Evolutionary conservation across 2,329 filamentous ascomycete genomes (phyloP).

Genomic region (Incumbomyces lentus): DNA sequence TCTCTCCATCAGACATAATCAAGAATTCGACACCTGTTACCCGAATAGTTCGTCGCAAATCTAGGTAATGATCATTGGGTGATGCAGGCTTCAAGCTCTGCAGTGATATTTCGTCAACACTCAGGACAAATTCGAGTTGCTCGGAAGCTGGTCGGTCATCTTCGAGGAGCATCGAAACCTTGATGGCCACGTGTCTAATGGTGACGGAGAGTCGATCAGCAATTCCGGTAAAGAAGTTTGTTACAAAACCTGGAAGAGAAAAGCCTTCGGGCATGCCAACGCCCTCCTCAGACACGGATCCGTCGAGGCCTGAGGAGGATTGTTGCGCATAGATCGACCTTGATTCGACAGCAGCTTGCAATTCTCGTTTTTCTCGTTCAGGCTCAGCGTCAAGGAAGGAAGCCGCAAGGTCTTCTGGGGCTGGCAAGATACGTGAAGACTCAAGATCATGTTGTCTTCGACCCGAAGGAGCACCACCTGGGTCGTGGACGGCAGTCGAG

Average conservation of each 20-base stretch:
- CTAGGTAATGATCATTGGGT: not conserved
- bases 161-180: constrained; percentile 37
- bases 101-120: constrained; percentile 11
- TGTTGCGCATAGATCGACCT: constrained; percentile 42
- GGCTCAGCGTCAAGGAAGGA: constrained; percentile 52
- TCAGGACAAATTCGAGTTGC: constrained; percentile 15
- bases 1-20: constrained; percentile 15
- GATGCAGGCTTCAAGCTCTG: constrained; percentile 7
- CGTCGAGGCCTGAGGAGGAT: constrained; percentile 36
- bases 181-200: constrained; percentile 42
- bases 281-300: constrained; percentile 40
- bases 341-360: constrained; percentile 46
- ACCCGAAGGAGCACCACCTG: constrained; percentile 15
- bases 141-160: constrained; percentile 8
- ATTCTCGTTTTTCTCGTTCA: constrained; percentile 44
- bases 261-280: constrained; percentile 44
- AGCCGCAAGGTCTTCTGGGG: constrained; percentile 47
- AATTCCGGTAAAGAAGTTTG: constrained; percentile 49
- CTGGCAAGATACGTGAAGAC: constrained; percentile 33
- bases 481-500: constrained; percentile 20
- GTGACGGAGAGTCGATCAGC: constrained; percentile 46
- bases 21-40: constrained; percentile 16
- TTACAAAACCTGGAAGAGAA: constrained; percentile 49
- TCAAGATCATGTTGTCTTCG: constrained; percentile 7
- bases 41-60: constrained; percentile 11